These are phyloP conservation scores for Podila minutissima DNA, from an alignment of 192 early-diverging fungal species.

Conservation along the genomic window DNA sequence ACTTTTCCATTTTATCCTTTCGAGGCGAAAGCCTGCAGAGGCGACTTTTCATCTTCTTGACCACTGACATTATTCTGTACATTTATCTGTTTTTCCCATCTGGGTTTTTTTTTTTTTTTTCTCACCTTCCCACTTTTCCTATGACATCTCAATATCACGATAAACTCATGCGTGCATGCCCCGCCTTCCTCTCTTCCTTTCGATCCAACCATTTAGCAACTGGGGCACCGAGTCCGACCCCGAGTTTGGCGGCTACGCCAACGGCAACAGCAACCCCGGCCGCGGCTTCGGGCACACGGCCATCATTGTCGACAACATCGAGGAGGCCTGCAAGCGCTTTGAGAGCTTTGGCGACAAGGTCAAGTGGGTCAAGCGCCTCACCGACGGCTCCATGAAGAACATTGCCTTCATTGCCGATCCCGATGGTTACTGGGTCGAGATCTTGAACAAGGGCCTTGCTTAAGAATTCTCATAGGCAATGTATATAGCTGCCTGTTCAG, in stretches of 20 bases:
- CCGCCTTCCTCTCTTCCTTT: background rate
- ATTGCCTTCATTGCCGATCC: conserved; percentile 89
- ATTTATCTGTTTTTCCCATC: conserved; percentile 15
- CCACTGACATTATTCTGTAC: background rate
- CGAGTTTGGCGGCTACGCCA: conserved; percentile 66
- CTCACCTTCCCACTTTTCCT: background rate
- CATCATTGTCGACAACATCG: conserved; percentile 80
- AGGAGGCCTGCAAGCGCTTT: conserved; percentile 81
- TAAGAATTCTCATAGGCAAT: too few relatives aligned
- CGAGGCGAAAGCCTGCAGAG: background rate
- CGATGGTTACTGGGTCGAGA: conserved; percentile 87
- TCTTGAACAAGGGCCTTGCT: conserved; percentile 37
- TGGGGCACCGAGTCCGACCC: conserved; percentile 80
- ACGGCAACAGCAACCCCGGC: conserved; percentile 74
- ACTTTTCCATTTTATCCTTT: conserved; percentile 19
- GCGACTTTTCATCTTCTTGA: background rate
- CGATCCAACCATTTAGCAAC: conserved; percentile 59
- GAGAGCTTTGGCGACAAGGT: conserved; percentile 76
- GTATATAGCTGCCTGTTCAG: too few relatives aligned
- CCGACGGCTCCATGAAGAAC: conserved; percentile 82
- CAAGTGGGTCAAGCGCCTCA: conserved; percentile 78
- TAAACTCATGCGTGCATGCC: background rate
- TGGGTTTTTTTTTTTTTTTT: background rate
- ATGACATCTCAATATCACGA: background rate
- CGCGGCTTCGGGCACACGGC: conserved; percentile 88